A percentile compares a stretch with the other conserved stretches of the same genome.
Evolutionary conservation across 495 filamentous ascomycete genomes (phyloP).

Genomic region (Clohesyomyces aquaticus): DNA sequence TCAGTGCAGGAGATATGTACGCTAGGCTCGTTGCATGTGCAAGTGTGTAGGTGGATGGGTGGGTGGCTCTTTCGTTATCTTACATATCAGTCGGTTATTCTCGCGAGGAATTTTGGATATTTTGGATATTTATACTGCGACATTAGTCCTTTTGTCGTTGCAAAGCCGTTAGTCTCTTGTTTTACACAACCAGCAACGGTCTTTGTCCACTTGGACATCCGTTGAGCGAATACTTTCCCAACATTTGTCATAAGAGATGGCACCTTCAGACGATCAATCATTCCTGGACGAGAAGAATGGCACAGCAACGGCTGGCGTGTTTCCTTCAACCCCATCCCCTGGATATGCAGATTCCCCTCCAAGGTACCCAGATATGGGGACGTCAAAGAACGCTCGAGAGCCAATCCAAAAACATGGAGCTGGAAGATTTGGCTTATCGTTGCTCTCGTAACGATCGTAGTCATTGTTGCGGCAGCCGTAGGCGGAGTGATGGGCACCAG

Average conservation of each 20-base stretch:
- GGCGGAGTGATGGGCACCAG: constrained; percentile 46
- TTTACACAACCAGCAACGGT: background rate
- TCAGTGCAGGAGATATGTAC: too few species aligned
- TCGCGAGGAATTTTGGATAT: background rate
- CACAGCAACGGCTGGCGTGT: background rate
- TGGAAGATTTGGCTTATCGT: constrained; percentile 52
- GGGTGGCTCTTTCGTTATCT: constrained; percentile 8
- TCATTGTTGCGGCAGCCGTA: constrained; percentile 59
- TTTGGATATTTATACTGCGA: background rate
- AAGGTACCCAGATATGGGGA: constrained; percentile 1
- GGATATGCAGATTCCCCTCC: background rate
- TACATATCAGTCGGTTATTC: background rate
- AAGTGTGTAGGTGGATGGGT: too few species aligned
- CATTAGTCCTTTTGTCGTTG: background rate
- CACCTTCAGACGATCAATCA: background rate
- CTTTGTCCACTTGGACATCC: background rate
- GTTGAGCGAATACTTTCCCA: too few species aligned
- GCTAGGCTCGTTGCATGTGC: too few species aligned
- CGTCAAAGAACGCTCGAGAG: constrained; percentile 45
- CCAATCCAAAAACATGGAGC: constrained; percentile 57
- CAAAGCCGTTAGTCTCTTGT: background rate
- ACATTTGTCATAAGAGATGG: too few species aligned
- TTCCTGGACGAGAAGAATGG: background rate
- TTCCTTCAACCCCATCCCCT: background rate
- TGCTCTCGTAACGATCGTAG: constrained; percentile 43